These are phyloP conservation scores for Endocalyx cinctus DNA, from an alignment of 2,329 filamentous ascomycete genomes.

Conservation along the genomic window DNA sequence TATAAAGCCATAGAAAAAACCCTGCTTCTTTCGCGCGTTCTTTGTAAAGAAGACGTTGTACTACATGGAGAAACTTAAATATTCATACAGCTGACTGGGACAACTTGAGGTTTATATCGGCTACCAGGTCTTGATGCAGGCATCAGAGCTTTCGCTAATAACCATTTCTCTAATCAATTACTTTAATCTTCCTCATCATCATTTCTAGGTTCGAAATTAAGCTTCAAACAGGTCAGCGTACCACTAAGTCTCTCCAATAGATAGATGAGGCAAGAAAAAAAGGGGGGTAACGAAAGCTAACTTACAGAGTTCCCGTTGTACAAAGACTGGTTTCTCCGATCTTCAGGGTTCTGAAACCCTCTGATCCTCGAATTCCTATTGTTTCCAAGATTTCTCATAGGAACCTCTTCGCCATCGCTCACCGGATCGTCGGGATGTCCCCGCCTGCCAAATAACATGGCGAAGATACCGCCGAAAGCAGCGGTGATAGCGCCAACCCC, in stretches of 20 bases:
- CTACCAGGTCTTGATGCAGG: no score
- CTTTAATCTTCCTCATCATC: constrained; percentile 9
- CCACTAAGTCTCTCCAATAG: constrained; percentile 10
- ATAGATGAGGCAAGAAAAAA: background rate
- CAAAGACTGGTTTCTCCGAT: constrained; percentile 56
- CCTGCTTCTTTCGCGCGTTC: no score
- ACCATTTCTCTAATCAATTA: constrained; percentile 16
- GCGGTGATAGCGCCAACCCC: constrained; percentile 14
- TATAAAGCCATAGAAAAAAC: no score
- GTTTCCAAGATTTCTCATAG: constrained; percentile 26
- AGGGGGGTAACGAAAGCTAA: background rate
- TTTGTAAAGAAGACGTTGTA: no score
- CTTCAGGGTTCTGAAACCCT: constrained; percentile 50
- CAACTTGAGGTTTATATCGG: no score
- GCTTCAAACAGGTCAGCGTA: no score
- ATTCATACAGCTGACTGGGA: no score
- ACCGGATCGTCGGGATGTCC: constrained; percentile 1
- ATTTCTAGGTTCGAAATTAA: constrained; percentile 9
- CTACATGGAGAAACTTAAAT: no score
- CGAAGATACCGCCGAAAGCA: constrained; percentile 22
- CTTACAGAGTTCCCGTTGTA: constrained; percentile 90
- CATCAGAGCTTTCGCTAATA: no score
- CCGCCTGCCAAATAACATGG: constrained; percentile 13
- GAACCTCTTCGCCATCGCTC: constrained; percentile 15
- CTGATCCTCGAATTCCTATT: constrained; percentile 29